phyloP scores from a whole-genome alignment of 257 asterid genomes.

The Ilex asprella region DNA sequence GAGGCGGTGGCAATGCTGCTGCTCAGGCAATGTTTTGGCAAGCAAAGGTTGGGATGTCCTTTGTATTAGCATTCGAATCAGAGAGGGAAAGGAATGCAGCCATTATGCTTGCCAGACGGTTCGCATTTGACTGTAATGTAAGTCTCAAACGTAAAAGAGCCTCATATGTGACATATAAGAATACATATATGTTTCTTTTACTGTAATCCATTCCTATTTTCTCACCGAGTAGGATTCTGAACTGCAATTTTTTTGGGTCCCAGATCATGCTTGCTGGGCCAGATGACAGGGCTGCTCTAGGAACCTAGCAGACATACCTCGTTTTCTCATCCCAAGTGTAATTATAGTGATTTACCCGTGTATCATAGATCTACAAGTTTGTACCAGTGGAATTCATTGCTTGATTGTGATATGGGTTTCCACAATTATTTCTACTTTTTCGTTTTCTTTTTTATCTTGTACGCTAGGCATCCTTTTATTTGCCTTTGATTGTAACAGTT shows the following conservation, averaged over 20 bases:
- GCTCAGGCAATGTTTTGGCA: conserved; percentile 88
- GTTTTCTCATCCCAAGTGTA: conserved; percentile 27
- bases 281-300: conserved; percentile 50
- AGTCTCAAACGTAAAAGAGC: conserved; percentile 15
- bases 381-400: conserved; percentile 17
- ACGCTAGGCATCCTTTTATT: conserved; percentile 50
- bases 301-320: conserved; percentile 18
- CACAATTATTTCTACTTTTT: background rate
- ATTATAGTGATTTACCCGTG: conserved; percentile 26
- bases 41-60: conserved; percentile 54
- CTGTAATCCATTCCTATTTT: too few relatives aligned
- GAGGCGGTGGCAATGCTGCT: conserved; percentile 98
- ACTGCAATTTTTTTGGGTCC: conserved; percentile 5
- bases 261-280: conserved; percentile 88
- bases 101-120: conserved; percentile 85
- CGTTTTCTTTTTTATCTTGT: conserved; percentile 13
- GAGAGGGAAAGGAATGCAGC: conserved; percentile 89
- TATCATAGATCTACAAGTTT: conserved; percentile 24
- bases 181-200: too few relatives aligned
- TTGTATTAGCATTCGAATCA: conserved; percentile 78
- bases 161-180: too few relatives aligned
- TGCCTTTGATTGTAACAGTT: conserved; percentile 27
- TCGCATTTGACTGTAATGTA: conserved; percentile 87
- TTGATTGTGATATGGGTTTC: conserved; percentile 20
- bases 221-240: too few relatives aligned